Evolutionary conservation across 2,329 filamentous ascomycete species (phyloP), one percentile per base, ranked within the genome.

Genomic region (Penicillium sp.): DNA sequence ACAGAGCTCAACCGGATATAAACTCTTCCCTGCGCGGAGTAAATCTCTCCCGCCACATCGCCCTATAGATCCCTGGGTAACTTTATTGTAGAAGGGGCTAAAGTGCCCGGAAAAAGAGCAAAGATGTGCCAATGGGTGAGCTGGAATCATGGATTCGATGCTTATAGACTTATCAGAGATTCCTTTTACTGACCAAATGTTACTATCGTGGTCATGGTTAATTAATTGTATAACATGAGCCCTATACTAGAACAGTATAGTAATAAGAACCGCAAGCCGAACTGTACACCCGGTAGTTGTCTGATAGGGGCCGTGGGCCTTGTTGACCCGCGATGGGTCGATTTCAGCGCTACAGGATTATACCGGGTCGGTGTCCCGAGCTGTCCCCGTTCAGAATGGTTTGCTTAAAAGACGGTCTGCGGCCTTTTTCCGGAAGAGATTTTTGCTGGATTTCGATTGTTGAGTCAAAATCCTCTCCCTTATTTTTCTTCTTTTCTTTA

Each of bases 11-110:
- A 7, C 21, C 45, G 63, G 60, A 41, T 62, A 67, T 66, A 23
- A 55, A 10, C 41, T 68, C 49, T 63, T 57, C 67, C 64, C 19
- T 11, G 0, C 0, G 4, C 58, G 62, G 63, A 62, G 27, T 60
- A 61, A 31, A 36, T 58, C 33, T 62, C 10, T 53, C 21, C 63
- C 62, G 51, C 47, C 40, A 19, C 1, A 47, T 44, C 16, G 9
- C n/a, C 29, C 27, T 36, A 4, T n/a, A 27, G 19, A 19, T 33
- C 40, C 16, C 29, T 43, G 39, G 36, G 36, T 33, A 48, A 27
- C 5, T 25, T 11, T 16, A 15, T 31, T 47, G n/a, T 19, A 33
- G 19, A 23, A 11, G 21, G 19, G 15, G 16, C 23, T 44, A n/a
- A 27, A n/a, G 23, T 44, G 15, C 4, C n/a, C 2, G 4, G 15